Base-by-base conservation (phyloP, 2,329 filamentous ascomycete genomes). In the Drechslerella coelobrocha region DNA sequence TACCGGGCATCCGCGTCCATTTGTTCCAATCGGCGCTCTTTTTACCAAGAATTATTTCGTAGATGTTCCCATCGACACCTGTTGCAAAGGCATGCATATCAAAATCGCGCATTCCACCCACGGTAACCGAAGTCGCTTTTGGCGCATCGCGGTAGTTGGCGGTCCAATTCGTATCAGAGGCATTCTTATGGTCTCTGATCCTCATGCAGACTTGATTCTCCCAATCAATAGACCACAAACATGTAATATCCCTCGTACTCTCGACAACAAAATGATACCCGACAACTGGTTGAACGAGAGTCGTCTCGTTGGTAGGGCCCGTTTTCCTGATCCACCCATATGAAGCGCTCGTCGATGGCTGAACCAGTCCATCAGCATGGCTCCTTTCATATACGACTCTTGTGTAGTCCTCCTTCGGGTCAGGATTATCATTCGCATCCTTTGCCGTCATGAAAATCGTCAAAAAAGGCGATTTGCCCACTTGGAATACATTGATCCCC, bases 1-100 rank as follows among this genome's bases (percentile, higher is more conserved):
- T 51, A 51, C 10, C 23, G 14, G 47, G 47, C 47, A 51, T 51
- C 10, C 24, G 47, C 17, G 47, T 51, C 47, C 47, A 51, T 27
- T 24, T 24, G 10, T 21, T 24, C 41, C 41, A 45, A 6, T 8
- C 17, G 41, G 41, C 17, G 17, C n/a, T n/a, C 21, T 37, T 37
- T n/a, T 8, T n/a, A 19, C 17, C 17, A 45, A 45, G 7, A 19
- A 17, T 17, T n/a, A 45, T 12, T 19, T 45, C 41, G 6, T 17
- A 45, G 41, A 45, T 17, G 41, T 45, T n/a, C n/a, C 41, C 41
- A 17, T 45, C 41, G n/a, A 17, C n/a, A 17, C 41, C n/a, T 45
- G 6, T 8, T 17, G n/a, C 41, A 19, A 45, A 45, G 17, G 21
- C 41, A 45, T 45, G 41, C 41, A 45, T 45, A 45, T 45, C 41